phyloP scores from a whole-genome alignment of 1,139 yeast genomes.

The Kodamaea arcana region DNA sequence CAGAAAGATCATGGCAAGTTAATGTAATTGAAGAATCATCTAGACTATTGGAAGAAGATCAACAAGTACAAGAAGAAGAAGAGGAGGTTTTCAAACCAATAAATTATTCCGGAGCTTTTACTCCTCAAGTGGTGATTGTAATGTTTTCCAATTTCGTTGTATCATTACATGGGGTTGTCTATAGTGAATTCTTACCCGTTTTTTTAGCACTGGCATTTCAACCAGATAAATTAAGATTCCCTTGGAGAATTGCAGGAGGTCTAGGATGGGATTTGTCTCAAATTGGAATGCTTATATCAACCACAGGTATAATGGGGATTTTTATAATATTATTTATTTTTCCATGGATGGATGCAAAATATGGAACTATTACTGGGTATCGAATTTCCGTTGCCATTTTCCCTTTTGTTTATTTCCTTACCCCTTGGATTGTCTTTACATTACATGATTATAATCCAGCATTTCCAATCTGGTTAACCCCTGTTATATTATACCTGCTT shows the following conservation, averaged over 20 bases:
- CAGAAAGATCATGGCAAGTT: constrained; percentile 32
- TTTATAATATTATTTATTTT: constrained; percentile 47
- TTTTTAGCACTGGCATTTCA: constrained; percentile 49
- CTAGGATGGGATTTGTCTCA: constrained; percentile 29
- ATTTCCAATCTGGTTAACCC: constrained; percentile 23
- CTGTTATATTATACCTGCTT: constrained; percentile 21
- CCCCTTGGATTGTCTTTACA: constrained; percentile 51
- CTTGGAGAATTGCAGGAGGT: constrained; percentile 47
- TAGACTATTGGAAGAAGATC: not conserved
- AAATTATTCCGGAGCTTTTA: constrained; percentile 24
- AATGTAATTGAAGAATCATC: not conserved
- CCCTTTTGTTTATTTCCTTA: constrained; percentile 44
- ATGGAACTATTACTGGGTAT: constrained; percentile 44
- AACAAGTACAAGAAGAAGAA: not conserved
- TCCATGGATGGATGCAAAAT: constrained; percentile 52
- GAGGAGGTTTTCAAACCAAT: not conserved
- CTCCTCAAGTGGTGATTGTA: constrained; percentile 37
- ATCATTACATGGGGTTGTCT: constrained; percentile 48
- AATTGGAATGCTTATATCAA: constrained; percentile 53
- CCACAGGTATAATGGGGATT: constrained; percentile 56
- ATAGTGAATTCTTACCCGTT: constrained; percentile 57
- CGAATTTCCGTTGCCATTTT: constrained; percentile 37
- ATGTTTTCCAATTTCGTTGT: constrained; percentile 40
- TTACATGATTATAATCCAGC: constrained; percentile 25
- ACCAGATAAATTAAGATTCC: constrained; percentile 36